Evolutionary conservation across 179 eudicot genomes (phyloP), one percentile per base, ranked within the genome.

Genomic region (Gypsophila paniculata): DNA sequence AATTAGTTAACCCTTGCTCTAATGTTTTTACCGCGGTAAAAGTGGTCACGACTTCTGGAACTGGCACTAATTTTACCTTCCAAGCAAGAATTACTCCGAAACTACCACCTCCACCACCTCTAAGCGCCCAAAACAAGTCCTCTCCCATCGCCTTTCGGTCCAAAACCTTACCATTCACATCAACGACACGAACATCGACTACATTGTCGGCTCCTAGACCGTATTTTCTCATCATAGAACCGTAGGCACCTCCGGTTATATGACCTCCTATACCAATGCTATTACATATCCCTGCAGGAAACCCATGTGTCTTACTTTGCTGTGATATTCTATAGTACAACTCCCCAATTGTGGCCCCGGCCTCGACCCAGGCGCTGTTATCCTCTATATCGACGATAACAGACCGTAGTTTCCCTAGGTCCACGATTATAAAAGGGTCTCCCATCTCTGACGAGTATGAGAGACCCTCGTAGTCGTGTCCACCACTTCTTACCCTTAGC

Each of bases 171-270:
- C 87, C 89, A 5, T 69, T 69, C 0, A 81, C 78, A 17, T 81
- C 82, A 19, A 87, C 79, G 3, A 87, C 17, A 1, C 77, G 73
- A 11, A 81, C 91, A 72, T 87, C 91, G 18, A 82, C 55, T 25
- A 87, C 85, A 63, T 87, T 85, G 72, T 87, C 91, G 1, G 69
- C 87, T 0, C 81, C 86, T 8, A 87, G 85, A 0, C 89, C 91
- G 55, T 87, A 83, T 15, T 87, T 87, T 42, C 91, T 76, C 81
- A 87, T 76, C 83, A 87, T 72, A 22, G 83, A 48, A 0, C 86
- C 86, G 3, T 84, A 84, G 0, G 82, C 86, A 4, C 86, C 84
- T 1, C 86, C 84, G 0, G 86, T 84, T 15, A 75, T 74, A 36
- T 86, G 91, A 0, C 91, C 91, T 0, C 87, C 87, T 0, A 83